phyloP scores from a whole-genome alignment of 2,329 filamentous ascomycete genomes.

The Beauveria australis region DNA sequence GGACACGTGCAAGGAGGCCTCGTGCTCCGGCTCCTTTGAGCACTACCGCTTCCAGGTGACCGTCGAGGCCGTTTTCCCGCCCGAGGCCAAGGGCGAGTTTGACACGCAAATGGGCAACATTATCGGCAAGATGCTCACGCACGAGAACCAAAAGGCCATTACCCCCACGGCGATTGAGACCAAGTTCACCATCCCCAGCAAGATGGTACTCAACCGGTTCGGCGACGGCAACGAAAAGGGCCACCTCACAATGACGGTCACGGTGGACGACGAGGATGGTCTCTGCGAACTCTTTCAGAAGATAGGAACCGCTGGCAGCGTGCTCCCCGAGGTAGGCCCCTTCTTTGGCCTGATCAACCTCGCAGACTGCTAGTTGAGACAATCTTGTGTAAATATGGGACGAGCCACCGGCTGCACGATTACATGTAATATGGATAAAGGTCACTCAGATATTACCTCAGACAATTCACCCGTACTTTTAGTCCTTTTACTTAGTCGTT shows the following conservation, averaged over 20 bases:
- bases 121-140: slow-evolving; percentile 9
- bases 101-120: slow-evolving; percentile 11
- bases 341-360: slow-evolving; percentile 12
- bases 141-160: slow-evolving; percentile 11
- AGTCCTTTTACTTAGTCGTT: no score
- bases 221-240: slow-evolving; percentile 13
- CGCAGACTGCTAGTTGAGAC: slow-evolving; percentile 6
- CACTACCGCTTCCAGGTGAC: slow-evolving; percentile 9
- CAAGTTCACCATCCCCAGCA: slow-evolving; percentile 12
- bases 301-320: slow-evolving; percentile 10
- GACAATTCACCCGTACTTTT: no score
- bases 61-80: slow-evolving; percentile 12
- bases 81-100: slow-evolving; percentile 12
- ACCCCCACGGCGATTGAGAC: slow-evolving; percentile 9
- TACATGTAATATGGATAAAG: background rate
- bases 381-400: background rate
- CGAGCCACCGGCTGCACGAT: background rate
- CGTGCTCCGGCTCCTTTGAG: slow-evolving; percentile 11
- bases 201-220: slow-evolving; percentile 13
- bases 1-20: slow-evolving; percentile 10
- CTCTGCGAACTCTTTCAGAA: slow-evolving; percentile 11
- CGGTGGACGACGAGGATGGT: slow-evolving; percentile 7
- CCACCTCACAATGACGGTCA: slow-evolving; percentile 9
- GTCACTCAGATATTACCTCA: background rate
- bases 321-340: slow-evolving; percentile 9